Base-by-base conservation (phyloP, 179 eudicot genomes). In the Kewa caespitosa region DNA sequence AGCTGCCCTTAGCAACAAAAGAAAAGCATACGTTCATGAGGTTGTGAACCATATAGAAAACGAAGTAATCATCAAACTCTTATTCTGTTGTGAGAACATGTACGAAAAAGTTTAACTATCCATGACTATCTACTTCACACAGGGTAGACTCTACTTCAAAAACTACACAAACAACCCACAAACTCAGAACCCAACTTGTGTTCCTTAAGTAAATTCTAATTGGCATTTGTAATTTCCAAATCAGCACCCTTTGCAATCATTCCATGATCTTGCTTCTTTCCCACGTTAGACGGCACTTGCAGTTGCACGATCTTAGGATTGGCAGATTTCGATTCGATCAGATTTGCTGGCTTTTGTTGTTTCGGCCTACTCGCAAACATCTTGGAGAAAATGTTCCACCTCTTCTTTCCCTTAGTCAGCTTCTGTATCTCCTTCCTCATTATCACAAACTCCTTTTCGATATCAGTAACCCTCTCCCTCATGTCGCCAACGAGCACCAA, bases 371-470 rank as follows among this genome's bases (percentile, higher is more conserved):
- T n/a, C n/a, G 81, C 79, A 42, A 85, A 85, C 82, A 85, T 77
- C 50, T 50, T 72, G 3, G 88, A 80, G 59, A 85, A 83, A 42
- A 85, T 37, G 38, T 59, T 85, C 86, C 88, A 83, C 55, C 82
- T 74, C 46, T 46, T 80, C 74, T 90, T 91, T 0, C 63, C 86
- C 38, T 72, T 77, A 0, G 90, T 88, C 66, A 94, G 74, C 82
- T 86, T 91, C 69, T 90, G 88, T 7, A 94, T 86, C 79, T 89
- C 97, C 60, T 85, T 88, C 75, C 87, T 91, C 97, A 94, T 92
- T 77, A 75, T 85, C 23, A 89, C 70, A 70, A 96, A 94, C 84
- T 92, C 98, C 70, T 92, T 94, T 72, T 94, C 98, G 0, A 94
- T 93, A 85, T 94, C 97, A 17, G 85, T 81, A 23, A 94, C 97